These are phyloP conservation scores for Colletotrichum sp. DNA, from an alignment of 2,329 filamentous ascomycete genomes.

Conservation along the genomic window DNA sequence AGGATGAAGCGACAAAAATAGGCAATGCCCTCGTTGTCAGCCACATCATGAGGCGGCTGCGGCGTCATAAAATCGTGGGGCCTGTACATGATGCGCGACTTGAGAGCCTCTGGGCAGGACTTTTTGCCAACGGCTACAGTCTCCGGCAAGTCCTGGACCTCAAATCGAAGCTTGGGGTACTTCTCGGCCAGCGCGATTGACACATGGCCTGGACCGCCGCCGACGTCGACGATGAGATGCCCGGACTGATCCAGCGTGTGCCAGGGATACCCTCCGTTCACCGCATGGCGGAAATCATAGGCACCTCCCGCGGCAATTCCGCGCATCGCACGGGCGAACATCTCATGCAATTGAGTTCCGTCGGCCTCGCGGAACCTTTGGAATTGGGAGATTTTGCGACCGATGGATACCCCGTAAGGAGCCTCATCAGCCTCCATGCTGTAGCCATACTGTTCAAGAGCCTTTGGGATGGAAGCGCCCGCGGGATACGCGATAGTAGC, in stretches of 20 bases:
- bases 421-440: slow-evolving; percentile 1
- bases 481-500: background rate
- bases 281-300: background rate
- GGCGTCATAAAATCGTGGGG: slow-evolving; percentile 29
- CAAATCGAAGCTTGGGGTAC: slow-evolving; percentile 32
- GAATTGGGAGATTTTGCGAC: background rate
- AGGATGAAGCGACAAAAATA: slow-evolving; percentile 55
- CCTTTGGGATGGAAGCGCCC: background rate
- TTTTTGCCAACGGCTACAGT: slow-evolving; percentile 17
- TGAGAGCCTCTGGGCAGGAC: slow-evolving; percentile 1
- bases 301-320: background rate
- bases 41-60: slow-evolving; percentile 30
- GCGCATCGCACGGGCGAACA: slow-evolving; percentile 7
- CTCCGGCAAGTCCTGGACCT: slow-evolving; percentile 32
- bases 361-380: background rate
- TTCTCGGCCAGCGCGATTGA: slow-evolving; percentile 32
- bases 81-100: slow-evolving; percentile 21
- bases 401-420: background rate
- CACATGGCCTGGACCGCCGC: slow-evolving; percentile 36
- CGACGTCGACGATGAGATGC: slow-evolving; percentile 35
- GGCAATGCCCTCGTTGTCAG: background rate
- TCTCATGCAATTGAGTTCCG: background rate
- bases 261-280: background rate
- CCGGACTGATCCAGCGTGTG: background rate
- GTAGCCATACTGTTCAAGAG: background rate